Evolutionary conservation across 1,284 basidiomycete genomes (phyloP), one percentile per base, ranked within the genome.

Genomic region (Volvariella volvacea): DNA sequence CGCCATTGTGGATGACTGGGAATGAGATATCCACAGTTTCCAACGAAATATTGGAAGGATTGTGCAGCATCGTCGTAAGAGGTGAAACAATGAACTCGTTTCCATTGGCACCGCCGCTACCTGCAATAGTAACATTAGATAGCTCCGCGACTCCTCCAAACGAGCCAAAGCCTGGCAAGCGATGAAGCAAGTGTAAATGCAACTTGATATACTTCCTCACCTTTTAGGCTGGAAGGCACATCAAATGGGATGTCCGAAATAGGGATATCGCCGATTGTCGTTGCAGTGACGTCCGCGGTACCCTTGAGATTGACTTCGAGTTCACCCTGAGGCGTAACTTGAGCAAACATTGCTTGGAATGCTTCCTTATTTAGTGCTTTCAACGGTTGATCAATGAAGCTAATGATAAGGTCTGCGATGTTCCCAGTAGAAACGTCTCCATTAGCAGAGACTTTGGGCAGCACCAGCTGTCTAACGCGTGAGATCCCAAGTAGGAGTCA

Each of bases 371-470:
- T 70, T 32, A 78, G 58, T 1, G 84, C 73, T 34, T 66, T 64
- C 15, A 88, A 59, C n/a, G 74, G 71, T 40, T 74, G 61, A 43
- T 84, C 63, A 14, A 70, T 62, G 67, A 82, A 86, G 14, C 68
- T 66, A 40, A 88, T 73, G 1, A 64, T 59, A 22, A 86, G 65
- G 42, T 74, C 64, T 28, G 73, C 82, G n/a, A 71, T 46, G 48
- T 85, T 83, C 19, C 83, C 82, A 0, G 78, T 84, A 9, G 83
- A 87, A 1, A 85, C 74, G 1, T 79, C 85, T 28, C 81, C 78
- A 39, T 68, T 62, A 2, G 70, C 72, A 30, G 71, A 53, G n/a
- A 59, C 60, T 45, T 58, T 63, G 2, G 83, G 80, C 32, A 88
- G 59, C 22, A 67, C 58, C 38, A 88, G 71, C 76, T 82, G 52